A percentile compares a stretch with the other conserved stretches of the same genome.
These are phyloP conservation scores for Conidiobolus incongruus DNA, from an alignment of 371 early-diverging fungal species.

Conservation along the genomic window DNA sequence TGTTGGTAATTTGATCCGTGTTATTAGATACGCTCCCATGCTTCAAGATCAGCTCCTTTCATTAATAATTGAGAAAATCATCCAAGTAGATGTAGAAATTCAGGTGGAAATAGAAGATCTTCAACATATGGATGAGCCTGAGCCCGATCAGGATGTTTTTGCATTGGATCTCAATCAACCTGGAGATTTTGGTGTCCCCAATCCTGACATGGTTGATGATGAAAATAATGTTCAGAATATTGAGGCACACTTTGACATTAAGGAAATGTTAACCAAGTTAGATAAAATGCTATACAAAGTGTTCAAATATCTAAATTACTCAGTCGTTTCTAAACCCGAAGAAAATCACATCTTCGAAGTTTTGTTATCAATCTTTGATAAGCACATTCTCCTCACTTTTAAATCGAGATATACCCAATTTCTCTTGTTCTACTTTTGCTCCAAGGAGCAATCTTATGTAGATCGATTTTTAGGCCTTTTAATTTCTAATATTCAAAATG, in stretches of 20 bases:
- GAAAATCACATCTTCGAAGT: constrained; percentile 23
- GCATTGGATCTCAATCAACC: constrained; percentile 5
- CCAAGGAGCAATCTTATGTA: constrained; percentile 33
- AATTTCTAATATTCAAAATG: constrained; percentile 28
- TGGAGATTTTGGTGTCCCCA: constrained; percentile 8
- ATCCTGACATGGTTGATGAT: constrained; percentile 11
- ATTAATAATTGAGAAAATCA: constrained; percentile 51
- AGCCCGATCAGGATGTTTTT: constrained; percentile 11
- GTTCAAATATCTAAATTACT: constrained; percentile 26
- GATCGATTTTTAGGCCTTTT: constrained; percentile 64
- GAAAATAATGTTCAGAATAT: constrained; percentile 7
- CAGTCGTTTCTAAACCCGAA: constrained; percentile 7
- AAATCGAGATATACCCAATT: constrained; percentile 86
- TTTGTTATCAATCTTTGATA: constrained; percentile 56
- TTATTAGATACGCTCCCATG: constrained; percentile 50
- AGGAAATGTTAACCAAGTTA: constrained; percentile 50
- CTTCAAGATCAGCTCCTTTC: constrained; percentile 46
- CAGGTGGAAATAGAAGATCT: constrained; percentile 82
- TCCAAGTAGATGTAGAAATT: constrained; percentile 86
- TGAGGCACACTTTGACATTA: constrained; percentile 19
- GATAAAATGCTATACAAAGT: constrained; percentile 60
- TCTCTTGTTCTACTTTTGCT: constrained; percentile 58
- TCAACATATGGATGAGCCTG: constrained; percentile 37
- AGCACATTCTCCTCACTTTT: constrained; percentile 58
- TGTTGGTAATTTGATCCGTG: constrained; percentile 42